Percentiles rank a stretch among this genome's conserved stretches.
Evolutionary conservation across 768 basidiomycete species (phyloP).

Genomic region (Auricularia sp.): DNA sequence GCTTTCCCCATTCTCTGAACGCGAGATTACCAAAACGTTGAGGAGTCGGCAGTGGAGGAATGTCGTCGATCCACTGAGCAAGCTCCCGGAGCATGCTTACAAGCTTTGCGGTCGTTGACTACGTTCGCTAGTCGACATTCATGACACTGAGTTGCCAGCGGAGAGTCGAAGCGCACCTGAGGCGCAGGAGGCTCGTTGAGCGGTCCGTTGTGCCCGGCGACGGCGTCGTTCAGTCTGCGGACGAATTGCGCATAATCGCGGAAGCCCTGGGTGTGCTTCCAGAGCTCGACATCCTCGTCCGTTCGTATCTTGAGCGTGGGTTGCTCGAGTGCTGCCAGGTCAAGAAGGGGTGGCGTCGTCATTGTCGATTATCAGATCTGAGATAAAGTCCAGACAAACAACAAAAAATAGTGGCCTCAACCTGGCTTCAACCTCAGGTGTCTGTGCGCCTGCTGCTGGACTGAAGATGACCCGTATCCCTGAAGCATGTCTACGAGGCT

Average conservation of each 20-base stretch:
- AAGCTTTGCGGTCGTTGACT: slow-evolving; percentile 35
- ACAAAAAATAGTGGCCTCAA: no score
- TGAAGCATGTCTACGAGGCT: no score
- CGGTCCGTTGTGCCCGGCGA: slow-evolving; percentile 55
- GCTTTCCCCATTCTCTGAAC: slow-evolving; percentile 75
- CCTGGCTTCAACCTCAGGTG: no score
- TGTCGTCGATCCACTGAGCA: slow-evolving; percentile 67
- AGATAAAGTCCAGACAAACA: no score
- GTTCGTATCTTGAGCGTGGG: slow-evolving; percentile 37
- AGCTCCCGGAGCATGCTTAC: slow-evolving; percentile 53
- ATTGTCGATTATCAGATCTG: no score
- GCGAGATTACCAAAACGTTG: slow-evolving; percentile 91
- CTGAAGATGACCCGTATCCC: no score
- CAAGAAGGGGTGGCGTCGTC: neutral
- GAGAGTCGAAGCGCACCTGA: slow-evolving; percentile 2
- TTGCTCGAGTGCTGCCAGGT: neutral
- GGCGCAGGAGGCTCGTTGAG: slow-evolving; percentile 26
- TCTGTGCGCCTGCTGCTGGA: no score
- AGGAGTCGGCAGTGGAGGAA: slow-evolving; percentile 61
- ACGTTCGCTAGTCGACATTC: neutral
- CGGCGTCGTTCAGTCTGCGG: slow-evolving; percentile 64
- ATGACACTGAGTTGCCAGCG: neutral
- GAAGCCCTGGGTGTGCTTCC: slow-evolving; percentile 65
- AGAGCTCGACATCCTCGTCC: slow-evolving; percentile 65
- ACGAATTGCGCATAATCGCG: slow-evolving; percentile 67